phyloP scores from a whole-genome alignment of 371 early-diverging fungal genomes.

The Circinella minor region DNA sequence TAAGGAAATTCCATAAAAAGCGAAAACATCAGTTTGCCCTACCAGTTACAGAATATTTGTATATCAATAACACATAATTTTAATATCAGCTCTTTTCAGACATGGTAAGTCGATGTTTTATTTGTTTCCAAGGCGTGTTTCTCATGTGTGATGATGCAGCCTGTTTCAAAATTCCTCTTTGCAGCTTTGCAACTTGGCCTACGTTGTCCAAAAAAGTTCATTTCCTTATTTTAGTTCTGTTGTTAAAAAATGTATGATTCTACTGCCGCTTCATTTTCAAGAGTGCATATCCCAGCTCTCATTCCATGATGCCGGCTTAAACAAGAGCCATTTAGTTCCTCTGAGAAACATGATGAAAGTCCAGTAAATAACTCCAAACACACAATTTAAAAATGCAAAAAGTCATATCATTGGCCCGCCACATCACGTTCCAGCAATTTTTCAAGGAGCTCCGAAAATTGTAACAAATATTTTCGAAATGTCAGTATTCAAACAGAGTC shows the following conservation, averaged over 20 bases:
- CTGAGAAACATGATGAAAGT: slow-evolving; percentile 5
- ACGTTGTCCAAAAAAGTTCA: too few species aligned
- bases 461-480: neutral
- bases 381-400: neutral
- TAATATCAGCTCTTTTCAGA: too few species aligned
- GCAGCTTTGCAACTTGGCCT: too few species aligned
- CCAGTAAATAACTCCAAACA: slow-evolving; percentile 6
- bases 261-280: slow-evolving; percentile 10
- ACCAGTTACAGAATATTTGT: too few species aligned
- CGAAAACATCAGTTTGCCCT: too few species aligned
- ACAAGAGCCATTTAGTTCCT: slow-evolving; percentile 3
- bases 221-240: too few species aligned
- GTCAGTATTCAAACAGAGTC: neutral
- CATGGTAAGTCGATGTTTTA: too few species aligned
- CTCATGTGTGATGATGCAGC: too few species aligned
- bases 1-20: too few species aligned
- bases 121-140: too few species aligned
- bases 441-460: neutral
- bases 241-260: neutral
- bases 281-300: slow-evolving; percentile 11
- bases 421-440: slow-evolving; percentile 6
- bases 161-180: too few species aligned
- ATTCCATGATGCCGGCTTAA: slow-evolving; percentile 12
- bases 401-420: slow-evolving; percentile 8
- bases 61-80: too few species aligned